Conservation (phyloP, 2,329 filamentous ascomycete genomes). For the Chaetoscypha palmicola region DNA sequence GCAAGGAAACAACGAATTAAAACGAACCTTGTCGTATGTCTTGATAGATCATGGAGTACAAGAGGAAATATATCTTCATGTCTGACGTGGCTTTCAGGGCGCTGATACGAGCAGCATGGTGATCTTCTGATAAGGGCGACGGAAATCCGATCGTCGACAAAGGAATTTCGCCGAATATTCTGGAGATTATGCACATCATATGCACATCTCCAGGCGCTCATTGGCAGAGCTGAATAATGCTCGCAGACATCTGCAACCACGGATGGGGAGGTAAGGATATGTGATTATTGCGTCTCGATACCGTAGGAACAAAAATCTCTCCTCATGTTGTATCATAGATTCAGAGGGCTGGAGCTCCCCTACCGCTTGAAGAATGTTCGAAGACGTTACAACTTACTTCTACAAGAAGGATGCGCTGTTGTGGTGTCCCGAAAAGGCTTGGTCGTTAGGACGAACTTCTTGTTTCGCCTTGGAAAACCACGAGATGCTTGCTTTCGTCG, state of each 20-base stretch:
- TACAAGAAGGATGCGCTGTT: slow-evolving; percentile 11
- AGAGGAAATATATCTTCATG: no score
- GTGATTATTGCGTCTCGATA: neutral
- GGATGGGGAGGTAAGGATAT: neutral
- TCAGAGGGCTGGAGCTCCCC: no score
- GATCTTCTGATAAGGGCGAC: no score
- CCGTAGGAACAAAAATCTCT: neutral
- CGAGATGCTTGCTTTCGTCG: neutral
- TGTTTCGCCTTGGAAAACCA: neutral
- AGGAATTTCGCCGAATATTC: no score
- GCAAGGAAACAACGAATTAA: neutral
- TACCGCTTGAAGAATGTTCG: no score
- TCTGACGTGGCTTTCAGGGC: neutral
- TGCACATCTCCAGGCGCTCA: no score
- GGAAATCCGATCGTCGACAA: no score
- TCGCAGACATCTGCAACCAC: neutral
- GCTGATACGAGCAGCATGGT: no score
- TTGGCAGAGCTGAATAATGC: no score
- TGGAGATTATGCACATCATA: no score
- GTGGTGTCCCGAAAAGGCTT: neutral
- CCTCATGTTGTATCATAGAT: no score
- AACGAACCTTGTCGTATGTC: neutral
- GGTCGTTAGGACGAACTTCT: neutral
- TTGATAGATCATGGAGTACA: neutral
- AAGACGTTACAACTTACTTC: no score